phyloP scores from a whole-genome alignment of 116 monocot genomes.

The Papilionanthe hybrid region DNA sequence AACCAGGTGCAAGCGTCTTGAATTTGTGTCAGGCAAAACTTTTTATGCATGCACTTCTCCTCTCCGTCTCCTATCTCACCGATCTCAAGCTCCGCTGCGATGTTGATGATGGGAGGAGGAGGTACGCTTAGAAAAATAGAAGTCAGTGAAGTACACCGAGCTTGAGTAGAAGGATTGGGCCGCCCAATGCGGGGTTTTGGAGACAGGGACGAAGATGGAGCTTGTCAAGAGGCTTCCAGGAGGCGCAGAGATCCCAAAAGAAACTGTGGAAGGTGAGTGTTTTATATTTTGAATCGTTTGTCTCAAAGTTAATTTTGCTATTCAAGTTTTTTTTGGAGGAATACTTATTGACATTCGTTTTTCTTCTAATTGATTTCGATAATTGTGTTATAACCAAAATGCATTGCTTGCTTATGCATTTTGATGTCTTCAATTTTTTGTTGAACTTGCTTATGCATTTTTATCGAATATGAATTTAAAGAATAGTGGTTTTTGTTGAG shows the following conservation, averaged over 20 bases:
- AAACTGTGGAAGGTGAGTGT: conserved; percentile 6
- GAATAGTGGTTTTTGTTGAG: not conserved
- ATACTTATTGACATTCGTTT: not conserved
- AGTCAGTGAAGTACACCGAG: conserved; percentile 35
- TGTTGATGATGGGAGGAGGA: not conserved
- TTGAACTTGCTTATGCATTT: not conserved
- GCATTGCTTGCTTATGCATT: too few species aligned
- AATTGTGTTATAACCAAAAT: not conserved
- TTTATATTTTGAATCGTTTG: not conserved
- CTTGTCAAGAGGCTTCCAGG: conserved; percentile 44
- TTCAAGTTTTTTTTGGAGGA: not conserved
- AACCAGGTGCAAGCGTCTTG: too few species aligned
- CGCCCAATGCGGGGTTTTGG: conserved; percentile 24
- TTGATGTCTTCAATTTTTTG: not conserved
- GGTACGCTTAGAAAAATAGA: conserved; percentile 14
- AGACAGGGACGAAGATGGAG: conserved; percentile 44
- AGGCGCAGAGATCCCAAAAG: conserved; percentile 13
- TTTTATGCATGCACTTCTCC: too few species aligned
- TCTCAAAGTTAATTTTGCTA: not conserved
- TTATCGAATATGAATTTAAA: not conserved
- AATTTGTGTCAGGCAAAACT: too few species aligned
- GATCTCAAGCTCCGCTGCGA: too few species aligned
- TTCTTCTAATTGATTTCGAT: not conserved
- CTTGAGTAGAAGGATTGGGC: conserved; percentile 48
- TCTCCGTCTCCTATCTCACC: too few species aligned